Evolutionary conservation across 2,329 filamentous ascomycete genomes (phyloP).

Genomic region (Colletotrichum tropicale): DNA sequence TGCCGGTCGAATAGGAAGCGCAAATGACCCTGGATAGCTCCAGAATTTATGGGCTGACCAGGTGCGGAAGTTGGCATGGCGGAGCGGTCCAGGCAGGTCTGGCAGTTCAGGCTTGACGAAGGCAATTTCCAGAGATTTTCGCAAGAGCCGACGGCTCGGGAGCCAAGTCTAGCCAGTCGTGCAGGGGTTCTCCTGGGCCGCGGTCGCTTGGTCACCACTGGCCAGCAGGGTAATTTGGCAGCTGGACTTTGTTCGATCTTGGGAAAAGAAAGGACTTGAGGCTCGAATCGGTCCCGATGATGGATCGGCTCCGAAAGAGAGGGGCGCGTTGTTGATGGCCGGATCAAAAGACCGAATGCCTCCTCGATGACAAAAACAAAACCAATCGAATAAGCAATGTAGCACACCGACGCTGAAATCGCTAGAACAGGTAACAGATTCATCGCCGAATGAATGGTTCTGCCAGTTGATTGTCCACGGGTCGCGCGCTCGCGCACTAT

Average conservation of each 20-base stretch:
- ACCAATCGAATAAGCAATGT: neutral
- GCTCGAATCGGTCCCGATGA: neutral
- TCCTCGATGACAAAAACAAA: neutral
- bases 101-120: neutral
- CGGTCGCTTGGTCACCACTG: neutral
- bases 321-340: neutral
- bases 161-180: neutral
- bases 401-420: neutral
- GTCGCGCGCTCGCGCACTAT: neutral
- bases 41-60: constrained; percentile 10
- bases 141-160: constrained; percentile 5
- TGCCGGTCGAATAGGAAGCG: neutral
- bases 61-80: neutral
- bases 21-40: neutral
- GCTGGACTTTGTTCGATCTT: neutral
- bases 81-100: neutral
- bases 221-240: neutral
- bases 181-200: constrained; percentile 1
- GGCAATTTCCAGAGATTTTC: constrained; percentile 8
- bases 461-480: neutral
- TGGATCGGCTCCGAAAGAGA: neutral
- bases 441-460: neutral
- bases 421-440: neutral
- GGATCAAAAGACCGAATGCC: neutral
- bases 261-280: neutral